Evolutionary conservation across 352 stramenopile species (phyloP).

Genomic region (Pythium myriotylum): DNA sequence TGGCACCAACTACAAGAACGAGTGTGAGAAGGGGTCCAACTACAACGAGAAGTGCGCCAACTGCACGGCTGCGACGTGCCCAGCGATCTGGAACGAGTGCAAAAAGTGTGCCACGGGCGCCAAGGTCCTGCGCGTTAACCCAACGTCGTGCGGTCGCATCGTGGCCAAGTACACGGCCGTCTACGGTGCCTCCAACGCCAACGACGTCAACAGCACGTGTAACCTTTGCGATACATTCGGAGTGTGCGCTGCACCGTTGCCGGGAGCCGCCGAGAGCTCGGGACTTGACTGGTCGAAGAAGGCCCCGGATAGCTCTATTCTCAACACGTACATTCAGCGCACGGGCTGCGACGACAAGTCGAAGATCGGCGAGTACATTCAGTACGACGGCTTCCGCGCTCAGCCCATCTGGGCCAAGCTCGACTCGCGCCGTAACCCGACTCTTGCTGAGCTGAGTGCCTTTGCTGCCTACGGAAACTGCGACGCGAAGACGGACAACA

Average conservation of each 20-base stretch:
- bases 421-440: slow-evolving; percentile 58
- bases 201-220: slow-evolving; percentile 27
- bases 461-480: slow-evolving; percentile 66
- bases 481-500: slow-evolving; percentile 42
- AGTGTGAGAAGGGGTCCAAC: slow-evolving; percentile 45
- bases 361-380: slow-evolving; percentile 63
- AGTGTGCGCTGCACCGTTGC: slow-evolving; percentile 62
- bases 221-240: slow-evolving; percentile 40
- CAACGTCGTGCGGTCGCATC: slow-evolving; percentile 32
- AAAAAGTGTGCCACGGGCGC: slow-evolving; percentile 34
- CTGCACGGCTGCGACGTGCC: slow-evolving; percentile 36
- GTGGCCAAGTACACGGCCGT: slow-evolving; percentile 29
- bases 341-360: slow-evolving; percentile 68
- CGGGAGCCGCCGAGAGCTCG: slow-evolving; percentile 55
- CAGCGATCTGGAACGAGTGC: slow-evolving; percentile 34
- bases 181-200: slow-evolving; percentile 26
- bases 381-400: slow-evolving; percentile 56
- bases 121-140: slow-evolving; percentile 35
- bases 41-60: slow-evolving; percentile 48
- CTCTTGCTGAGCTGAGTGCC: slow-evolving; percentile 52
- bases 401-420: slow-evolving; percentile 58
- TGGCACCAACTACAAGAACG: slow-evolving; percentile 54
- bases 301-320: slow-evolving; percentile 34
- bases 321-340: slow-evolving; percentile 54
- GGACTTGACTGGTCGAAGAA: slow-evolving; percentile 57